phyloP scores from a whole-genome alignment of 2,329 filamentous ascomycete genomes.

The Botrytis medusae region DNA sequence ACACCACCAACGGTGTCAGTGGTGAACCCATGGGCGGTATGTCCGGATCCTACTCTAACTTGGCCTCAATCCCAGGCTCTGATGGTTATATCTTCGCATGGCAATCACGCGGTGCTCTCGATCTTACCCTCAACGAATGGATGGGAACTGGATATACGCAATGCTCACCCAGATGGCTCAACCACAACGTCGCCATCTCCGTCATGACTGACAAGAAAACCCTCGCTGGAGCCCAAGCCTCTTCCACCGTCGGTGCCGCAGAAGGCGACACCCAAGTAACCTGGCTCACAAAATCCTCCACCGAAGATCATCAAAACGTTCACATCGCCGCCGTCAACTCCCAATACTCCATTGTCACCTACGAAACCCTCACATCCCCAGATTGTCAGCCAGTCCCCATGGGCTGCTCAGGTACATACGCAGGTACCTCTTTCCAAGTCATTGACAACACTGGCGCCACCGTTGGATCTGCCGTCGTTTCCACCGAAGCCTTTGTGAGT shows the following conservation, averaged over 20 bases:
- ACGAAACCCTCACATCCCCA: constrained; percentile 60
- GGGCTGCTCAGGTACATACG: constrained; percentile 58
- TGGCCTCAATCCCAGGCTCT: constrained; percentile 53
- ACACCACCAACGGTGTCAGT: constrained; percentile 57
- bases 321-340: constrained; percentile 56
- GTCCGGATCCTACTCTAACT: constrained; percentile 59
- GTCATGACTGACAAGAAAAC: constrained; percentile 59
- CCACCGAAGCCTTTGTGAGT: constrained; percentile 56
- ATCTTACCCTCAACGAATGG: constrained; percentile 56
- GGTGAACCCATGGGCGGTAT: constrained; percentile 61
- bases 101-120: constrained; percentile 59
- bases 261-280: constrained; percentile 59
- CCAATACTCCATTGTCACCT: constrained; percentile 55
- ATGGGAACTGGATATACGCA: constrained; percentile 57
- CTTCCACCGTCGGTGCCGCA: constrained; percentile 51
- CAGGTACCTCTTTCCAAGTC: constrained; percentile 59
- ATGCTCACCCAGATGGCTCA: constrained; percentile 38
- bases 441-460: constrained; percentile 51
- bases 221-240: constrained; percentile 53
- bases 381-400: constrained; percentile 57
- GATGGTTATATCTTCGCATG: constrained; percentile 60
- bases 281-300: constrained; percentile 54
- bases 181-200: constrained; percentile 60
- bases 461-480: constrained; percentile 52
- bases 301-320: constrained; percentile 57